Evolutionary conservation across 2,329 filamentous ascomycete species (phyloP), one percentile per base, ranked within the genome.

Genomic region (Dryadomyces quercus-mongolicae): DNA sequence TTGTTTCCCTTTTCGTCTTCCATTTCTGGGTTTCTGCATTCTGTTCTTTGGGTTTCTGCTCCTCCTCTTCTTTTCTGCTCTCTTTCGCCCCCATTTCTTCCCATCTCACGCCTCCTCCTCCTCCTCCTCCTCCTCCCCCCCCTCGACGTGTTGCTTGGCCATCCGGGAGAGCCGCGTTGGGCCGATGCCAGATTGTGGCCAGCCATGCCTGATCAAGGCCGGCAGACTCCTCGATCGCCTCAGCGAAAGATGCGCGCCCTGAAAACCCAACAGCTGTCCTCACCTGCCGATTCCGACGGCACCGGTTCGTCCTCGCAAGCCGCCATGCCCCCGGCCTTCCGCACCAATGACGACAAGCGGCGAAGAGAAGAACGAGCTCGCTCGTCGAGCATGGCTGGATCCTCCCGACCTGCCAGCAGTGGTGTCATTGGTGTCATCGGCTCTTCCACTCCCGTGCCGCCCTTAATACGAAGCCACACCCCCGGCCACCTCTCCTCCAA

Each of bases 401-500:
- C 6, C 22, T 34, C 21, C 25, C 8, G 46, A 13, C 31, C 46
- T 6, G 15, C 31, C 31, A n/a, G 15, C n/a, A 7, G 40, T 20
- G 16, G 31, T 43, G n/a, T 47, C 48, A 7, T 34, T 45, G 59
- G 59, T 52, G n/a, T 47, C 48, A 7, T 34, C 46, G 59, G 59
- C 52, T 60, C 58, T 54, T 67, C 70, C 55, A 63, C 69, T 57
- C 67, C 63, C 54, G 62, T 62, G 18, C 62, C 66, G 57, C 67
- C 73, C 49, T 63, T 77, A 47, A 69, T 73, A 31, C 74, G 80
- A 60, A 82, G 75, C 62, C 80, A 84, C 64, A 84, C 80, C 1
- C 80, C 80, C 1, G 79, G 80, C 55, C 79, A 82, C 61, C 71
- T 83, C 44, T 69, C 81, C 13, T 74, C 76, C 59, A 82, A 77